phyloP scores from a whole-genome alignment of 2,329 filamentous ascomycete genomes.

The Microdochium bolleyi region DNA sequence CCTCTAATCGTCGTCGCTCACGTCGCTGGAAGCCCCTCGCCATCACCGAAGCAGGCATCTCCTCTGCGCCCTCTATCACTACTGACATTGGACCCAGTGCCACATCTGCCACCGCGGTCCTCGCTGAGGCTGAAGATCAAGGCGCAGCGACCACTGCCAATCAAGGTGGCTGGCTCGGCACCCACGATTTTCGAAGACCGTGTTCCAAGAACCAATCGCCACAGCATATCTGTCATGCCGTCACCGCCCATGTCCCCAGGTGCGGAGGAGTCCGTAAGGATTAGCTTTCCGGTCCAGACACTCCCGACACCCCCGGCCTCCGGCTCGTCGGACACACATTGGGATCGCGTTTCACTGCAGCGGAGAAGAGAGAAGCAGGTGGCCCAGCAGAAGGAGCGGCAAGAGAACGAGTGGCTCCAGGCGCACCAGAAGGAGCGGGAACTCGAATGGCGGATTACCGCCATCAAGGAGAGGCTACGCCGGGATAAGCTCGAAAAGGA shows the following conservation, averaged over 20 bases:
- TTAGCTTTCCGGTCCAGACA: not conserved
- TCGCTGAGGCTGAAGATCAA: not conserved
- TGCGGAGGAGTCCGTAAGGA: not conserved
- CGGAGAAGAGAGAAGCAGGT: not conserved
- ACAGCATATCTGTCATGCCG: not conserved
- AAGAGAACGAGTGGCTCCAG: not conserved
- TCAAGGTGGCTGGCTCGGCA: not conserved
- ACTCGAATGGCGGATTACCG: conserved; percentile 1
- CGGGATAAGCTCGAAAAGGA: conserved; percentile 9
- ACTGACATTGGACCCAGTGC: not conserved
- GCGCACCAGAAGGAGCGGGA: conserved; percentile 1
- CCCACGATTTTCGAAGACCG: not conserved
- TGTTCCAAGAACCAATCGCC: not conserved
- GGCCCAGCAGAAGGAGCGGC: conserved; percentile 1
- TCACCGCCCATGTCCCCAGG: not conserved
- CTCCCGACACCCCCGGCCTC: not conserved
- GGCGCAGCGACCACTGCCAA: not conserved
- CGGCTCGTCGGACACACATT: not conserved
- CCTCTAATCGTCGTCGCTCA: not conserved
- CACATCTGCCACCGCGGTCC: not conserved
- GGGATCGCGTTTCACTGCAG: not conserved
- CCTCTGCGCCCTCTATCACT: not conserved
- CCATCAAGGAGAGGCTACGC: conserved; percentile 8
- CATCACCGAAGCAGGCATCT: not conserved
- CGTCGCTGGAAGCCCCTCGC: not conserved